Conservation (phyloP, 768 basidiomycete genomes). For the Boletus reticulatus region DNA sequence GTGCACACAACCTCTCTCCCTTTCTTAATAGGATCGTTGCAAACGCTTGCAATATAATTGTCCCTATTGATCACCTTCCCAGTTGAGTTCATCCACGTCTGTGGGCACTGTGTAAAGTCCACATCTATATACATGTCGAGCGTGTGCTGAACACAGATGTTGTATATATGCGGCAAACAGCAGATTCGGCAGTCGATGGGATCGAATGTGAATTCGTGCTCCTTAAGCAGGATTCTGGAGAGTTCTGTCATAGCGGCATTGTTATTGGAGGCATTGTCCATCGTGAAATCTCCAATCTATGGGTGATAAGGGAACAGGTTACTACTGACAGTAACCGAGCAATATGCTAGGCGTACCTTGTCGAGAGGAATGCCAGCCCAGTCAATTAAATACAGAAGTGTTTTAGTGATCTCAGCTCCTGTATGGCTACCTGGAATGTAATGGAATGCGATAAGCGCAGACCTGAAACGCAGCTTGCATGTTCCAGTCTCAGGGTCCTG, state of each 20-base stretch:
- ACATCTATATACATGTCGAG: slow-evolving; percentile 1
- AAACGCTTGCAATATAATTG: too few relatives aligned
- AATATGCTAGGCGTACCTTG: background rate
- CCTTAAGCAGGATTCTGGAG: background rate
- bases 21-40: too few relatives aligned
- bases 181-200: background rate
- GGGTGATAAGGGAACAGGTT: background rate
- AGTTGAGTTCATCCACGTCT: background rate
- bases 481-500: background rate
- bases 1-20: too few relatives aligned
- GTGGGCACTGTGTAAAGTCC: background rate
- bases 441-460: slow-evolving; percentile 14
- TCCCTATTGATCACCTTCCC: too few relatives aligned
- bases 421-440: background rate
- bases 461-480: background rate
- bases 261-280: slow-evolving; percentile 2
- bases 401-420: background rate
- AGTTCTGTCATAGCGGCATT: slow-evolving; percentile 3
- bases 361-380: slow-evolving; percentile 1
- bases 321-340: background rate
- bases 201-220: background rate
- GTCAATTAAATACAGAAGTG: background rate
- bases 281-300: slow-evolving; percentile 9
- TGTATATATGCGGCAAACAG: slow-evolving; percentile 24
- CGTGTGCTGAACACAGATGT: slow-evolving; percentile 8